A percentile compares a stretch with the other conserved stretches of the same genome.
Conservation (phyloP, 2,329 filamentous ascomycete genomes). For the Venturia pyrina region DNA sequence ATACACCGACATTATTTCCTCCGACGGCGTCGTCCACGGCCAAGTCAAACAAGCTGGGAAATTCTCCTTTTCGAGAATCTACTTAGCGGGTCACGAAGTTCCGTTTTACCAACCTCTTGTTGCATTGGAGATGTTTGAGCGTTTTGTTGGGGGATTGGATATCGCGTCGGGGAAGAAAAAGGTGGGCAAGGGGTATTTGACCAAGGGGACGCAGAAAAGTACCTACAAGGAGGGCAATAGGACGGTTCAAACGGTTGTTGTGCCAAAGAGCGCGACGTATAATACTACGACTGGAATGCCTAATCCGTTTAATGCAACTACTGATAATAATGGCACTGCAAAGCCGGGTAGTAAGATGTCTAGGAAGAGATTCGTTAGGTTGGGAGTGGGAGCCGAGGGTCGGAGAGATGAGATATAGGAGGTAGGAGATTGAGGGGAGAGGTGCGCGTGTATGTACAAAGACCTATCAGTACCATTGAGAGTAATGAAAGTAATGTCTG, state of each 20-base stretch:
- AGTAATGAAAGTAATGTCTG: background rate
- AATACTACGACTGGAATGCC: constrained; percentile 35
- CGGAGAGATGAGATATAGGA: background rate
- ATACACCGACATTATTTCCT: constrained; percentile 36
- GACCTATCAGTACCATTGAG: no score
- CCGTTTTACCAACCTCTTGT: constrained; percentile 46
- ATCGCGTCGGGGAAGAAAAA: constrained; percentile 37
- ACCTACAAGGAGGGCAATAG: constrained; percentile 33
- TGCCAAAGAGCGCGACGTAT: constrained; percentile 37
- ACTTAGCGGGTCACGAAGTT: constrained; percentile 40
- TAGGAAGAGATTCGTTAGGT: background rate
- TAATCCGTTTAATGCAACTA: constrained; percentile 19
- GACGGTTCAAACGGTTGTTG: constrained; percentile 35
- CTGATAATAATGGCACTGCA: background rate
- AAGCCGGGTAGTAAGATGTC: background rate
- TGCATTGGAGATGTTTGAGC: constrained; percentile 40
- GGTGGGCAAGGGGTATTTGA: constrained; percentile 21
- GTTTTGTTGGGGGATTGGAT: constrained; percentile 38
- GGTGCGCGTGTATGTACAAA: no score
- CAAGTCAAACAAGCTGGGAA: constrained; percentile 42
- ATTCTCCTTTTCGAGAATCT: constrained; percentile 42
- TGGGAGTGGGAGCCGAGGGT: background rate
- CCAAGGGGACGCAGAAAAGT: constrained; percentile 26
- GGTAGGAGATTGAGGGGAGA: background rate
- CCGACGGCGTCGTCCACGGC: constrained; percentile 39